Conservation (phyloP, 306 rosid genomes). For the Canavalia ensiformis region DNA sequence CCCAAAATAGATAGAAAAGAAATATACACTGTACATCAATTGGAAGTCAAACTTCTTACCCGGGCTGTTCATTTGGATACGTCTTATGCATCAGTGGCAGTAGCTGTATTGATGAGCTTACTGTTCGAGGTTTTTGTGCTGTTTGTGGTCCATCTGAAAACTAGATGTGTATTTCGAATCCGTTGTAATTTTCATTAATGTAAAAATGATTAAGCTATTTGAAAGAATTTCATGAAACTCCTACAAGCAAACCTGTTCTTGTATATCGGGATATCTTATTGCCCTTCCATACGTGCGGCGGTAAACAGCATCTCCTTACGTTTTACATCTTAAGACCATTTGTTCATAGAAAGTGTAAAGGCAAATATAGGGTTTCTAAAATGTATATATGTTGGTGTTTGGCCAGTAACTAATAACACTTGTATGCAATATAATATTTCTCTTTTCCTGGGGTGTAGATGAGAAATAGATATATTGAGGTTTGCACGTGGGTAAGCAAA, state of each 20-base stretch:
- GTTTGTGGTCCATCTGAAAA: neutral
- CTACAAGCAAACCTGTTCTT: neutral
- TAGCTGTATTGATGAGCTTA: constrained; percentile 3
- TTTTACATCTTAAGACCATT: neutral
- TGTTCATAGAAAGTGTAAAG: neutral
- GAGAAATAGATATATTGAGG: too few species aligned
- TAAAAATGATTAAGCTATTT: neutral
- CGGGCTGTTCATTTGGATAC: neutral
- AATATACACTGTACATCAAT: neutral
- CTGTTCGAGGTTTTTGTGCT: constrained; percentile 8
- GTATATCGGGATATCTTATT: neutral
- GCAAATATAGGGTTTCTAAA: neutral
- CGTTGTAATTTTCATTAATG: neutral
- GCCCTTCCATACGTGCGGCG: neutral
- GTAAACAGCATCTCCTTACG: neutral
- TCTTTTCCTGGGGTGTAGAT: neutral
- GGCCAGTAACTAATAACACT: neutral
- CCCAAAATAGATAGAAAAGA: neutral
- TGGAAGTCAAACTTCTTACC: constrained; percentile 6
- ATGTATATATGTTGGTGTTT: neutral
- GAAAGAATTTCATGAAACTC: neutral
- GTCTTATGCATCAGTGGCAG: neutral
- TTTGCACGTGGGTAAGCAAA: neutral
- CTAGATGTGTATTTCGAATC: neutral
- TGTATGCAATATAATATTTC: neutral